Evolutionary conservation across 371 early-diverging fungal species (phyloP).

Genomic region (Lichtheimia ramosa): DNA sequence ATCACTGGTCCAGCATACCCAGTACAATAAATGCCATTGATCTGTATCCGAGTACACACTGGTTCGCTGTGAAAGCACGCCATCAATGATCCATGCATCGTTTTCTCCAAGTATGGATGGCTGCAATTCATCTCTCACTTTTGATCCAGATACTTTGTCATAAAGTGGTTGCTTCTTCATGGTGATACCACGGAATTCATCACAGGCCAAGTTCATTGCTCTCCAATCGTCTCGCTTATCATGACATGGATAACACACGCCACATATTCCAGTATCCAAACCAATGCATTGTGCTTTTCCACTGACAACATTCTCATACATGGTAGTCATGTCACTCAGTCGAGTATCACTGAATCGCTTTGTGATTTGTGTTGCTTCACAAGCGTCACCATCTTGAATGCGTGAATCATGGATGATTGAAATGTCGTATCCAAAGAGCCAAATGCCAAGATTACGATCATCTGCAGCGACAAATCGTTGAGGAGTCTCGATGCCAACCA

Average conservation of each 20-base stretch:
- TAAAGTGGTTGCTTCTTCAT: slow-evolving; percentile 16
- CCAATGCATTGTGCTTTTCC: slow-evolving; percentile 28
- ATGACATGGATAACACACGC: slow-evolving; percentile 59
- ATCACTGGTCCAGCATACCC: slow-evolving; percentile 70
- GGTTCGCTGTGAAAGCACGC: slow-evolving; percentile 51
- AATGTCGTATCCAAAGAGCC: slow-evolving; percentile 60
- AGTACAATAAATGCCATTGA: slow-evolving; percentile 62
- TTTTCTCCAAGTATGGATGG: slow-evolving; percentile 41
- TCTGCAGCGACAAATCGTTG: slow-evolving; percentile 49
- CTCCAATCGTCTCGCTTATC: slow-evolving; percentile 56
- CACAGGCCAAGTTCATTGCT: slow-evolving; percentile 50
- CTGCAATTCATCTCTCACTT: slow-evolving; percentile 38
- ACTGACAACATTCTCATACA: slow-evolving; percentile 51
- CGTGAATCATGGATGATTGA: slow-evolving; percentile 56
- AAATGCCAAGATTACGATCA: slow-evolving; percentile 57
- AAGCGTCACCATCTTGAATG: slow-evolving; percentile 54
- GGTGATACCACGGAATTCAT: slow-evolving; percentile 53
- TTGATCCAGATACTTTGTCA: slow-evolving; percentile 22
- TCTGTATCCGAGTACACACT: slow-evolving; percentile 59
- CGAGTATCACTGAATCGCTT: slow-evolving; percentile 40
- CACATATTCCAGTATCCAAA: slow-evolving; percentile 35
- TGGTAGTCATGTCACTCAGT: slow-evolving; percentile 27
- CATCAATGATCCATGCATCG: slow-evolving; percentile 64
- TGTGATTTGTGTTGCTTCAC: slow-evolving; percentile 60
- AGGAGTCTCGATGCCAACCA: slow-evolving; percentile 38